These are phyloP conservation scores for Vaccinium macrocarpon DNA, from an alignment of 148 eudicot species.

Conservation along the genomic window DNA sequence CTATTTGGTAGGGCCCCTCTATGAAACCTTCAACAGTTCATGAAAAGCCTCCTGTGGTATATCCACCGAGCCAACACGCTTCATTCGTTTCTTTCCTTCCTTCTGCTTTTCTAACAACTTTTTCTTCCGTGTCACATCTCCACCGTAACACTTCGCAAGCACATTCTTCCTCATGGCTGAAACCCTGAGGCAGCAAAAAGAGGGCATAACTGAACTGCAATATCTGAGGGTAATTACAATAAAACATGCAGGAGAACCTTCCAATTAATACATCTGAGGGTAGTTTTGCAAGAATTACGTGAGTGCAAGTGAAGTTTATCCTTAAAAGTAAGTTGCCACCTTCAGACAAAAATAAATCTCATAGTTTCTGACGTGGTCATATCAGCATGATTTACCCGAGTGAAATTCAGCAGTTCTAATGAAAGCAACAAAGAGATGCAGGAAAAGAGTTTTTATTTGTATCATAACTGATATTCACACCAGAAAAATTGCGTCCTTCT, in stretches of 20 bases:
- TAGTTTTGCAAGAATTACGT: background rate
- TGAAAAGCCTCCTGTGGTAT: conserved; percentile 96
- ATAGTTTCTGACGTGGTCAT: background rate
- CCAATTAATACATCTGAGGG: background rate
- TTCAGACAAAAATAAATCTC: background rate
- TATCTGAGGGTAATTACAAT: background rate
- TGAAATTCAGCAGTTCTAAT: background rate
- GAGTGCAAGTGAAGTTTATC: background rate
- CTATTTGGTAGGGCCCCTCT: conserved; percentile 15
- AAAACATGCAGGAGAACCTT: background rate
- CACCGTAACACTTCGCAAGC: conserved; percentile 96
- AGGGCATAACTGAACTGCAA: background rate
- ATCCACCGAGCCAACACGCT: conserved; percentile 91
- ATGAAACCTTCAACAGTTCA: conserved; percentile 79
- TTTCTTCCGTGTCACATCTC: conserved; percentile 79
- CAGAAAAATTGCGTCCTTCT: background rate
- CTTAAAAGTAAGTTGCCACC: background rate
- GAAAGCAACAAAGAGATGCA: conserved; percentile 7
- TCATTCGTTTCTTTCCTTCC: conserved; percentile 99
- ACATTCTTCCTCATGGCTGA: conserved; percentile 99
- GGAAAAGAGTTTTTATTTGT: background rate
- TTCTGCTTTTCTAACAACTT: conserved; percentile 92
- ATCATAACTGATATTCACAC: background rate
- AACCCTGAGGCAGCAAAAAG: conserved; percentile 42
- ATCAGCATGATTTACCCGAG: background rate